Percentiles rank a stretch among this genome's conserved stretches.
Conservation (phyloP, 495 filamentous ascomycete genomes). For the Aspergillus nidulans region DNA sequence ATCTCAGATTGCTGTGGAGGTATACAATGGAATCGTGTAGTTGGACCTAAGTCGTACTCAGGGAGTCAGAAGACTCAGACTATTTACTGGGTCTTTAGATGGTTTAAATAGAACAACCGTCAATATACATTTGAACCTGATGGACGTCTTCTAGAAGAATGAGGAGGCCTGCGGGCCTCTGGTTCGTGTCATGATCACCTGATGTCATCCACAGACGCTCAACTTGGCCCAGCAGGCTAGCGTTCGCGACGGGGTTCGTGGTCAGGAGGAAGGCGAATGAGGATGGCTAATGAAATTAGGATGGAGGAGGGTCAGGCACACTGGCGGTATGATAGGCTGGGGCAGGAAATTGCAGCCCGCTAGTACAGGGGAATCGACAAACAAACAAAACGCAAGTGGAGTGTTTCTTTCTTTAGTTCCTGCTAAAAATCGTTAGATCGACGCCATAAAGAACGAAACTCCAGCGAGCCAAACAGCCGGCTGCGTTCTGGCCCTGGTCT, state of each 20-base stretch:
- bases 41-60: no score
- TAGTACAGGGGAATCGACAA: constrained; percentile 11
- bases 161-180: neutral
- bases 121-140: neutral
- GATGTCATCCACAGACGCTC: neutral
- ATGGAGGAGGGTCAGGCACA: constrained; percentile 14
- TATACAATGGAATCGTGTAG: no score
- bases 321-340: constrained; percentile 6
- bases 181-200: neutral
- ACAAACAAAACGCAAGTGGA: constrained; percentile 14
- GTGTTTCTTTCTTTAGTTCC: neutral
- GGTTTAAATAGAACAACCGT: neutral
- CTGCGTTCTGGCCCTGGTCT: constrained; percentile 20
- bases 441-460: neutral
- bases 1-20: no score
- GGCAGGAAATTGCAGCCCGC: constrained; percentile 14
- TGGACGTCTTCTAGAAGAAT: neutral
- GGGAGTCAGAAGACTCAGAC: neutral
- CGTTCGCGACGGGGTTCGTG: neutral
- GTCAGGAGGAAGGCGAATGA: constrained; percentile 14
- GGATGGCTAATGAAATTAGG: constrained; percentile 4
- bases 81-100: neutral
- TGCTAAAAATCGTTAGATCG: constrained; percentile 3
- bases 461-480: constrained; percentile 10
- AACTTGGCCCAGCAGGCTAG: neutral